Conservation (phyloP, 2,329 filamentous ascomycete species). For the Neopestalotiopsis sp. region DNA sequence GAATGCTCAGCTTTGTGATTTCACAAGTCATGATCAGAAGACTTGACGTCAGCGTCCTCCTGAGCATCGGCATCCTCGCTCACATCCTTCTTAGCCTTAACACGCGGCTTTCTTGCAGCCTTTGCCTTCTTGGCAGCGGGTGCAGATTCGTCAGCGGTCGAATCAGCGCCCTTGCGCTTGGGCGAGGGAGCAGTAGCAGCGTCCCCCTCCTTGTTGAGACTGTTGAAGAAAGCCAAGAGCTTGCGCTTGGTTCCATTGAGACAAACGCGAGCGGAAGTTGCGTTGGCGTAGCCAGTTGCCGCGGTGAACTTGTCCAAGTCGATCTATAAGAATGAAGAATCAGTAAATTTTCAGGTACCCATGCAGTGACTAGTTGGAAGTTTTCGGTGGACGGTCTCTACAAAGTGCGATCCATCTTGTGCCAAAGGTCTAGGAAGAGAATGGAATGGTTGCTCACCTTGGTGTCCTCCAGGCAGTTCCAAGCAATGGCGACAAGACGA, state of each 20-base stretch:
- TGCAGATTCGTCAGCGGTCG: neutral
- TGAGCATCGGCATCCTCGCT: neutral
- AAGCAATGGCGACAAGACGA: slow-evolving; percentile 5
- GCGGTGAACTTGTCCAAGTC: slow-evolving; percentile 1
- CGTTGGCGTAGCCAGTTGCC: neutral
- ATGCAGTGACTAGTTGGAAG: neutral
- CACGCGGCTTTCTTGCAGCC: neutral
- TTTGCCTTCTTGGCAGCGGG: no score
- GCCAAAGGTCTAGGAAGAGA: neutral
- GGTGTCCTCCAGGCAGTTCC: slow-evolving; percentile 8
- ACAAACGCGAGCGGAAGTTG: neutral
- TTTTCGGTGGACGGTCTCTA: neutral
- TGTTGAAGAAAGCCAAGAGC: neutral
- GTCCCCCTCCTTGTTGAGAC: neutral
- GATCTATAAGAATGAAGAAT: neutral
- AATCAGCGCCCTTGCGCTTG: neutral
- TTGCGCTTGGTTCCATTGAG: neutral
- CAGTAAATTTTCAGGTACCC: neutral
- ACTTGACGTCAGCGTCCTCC: no score
- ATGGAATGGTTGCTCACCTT: neutral
- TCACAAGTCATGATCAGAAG: no score
- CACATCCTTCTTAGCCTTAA: neutral
- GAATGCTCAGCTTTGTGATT: no score
- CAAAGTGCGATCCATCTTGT: neutral
- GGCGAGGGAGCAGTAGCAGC: neutral